These are phyloP conservation scores for Plectranthus barbatus DNA, from an alignment of 257 asterid genomes.

Conservation along the genomic window DNA sequence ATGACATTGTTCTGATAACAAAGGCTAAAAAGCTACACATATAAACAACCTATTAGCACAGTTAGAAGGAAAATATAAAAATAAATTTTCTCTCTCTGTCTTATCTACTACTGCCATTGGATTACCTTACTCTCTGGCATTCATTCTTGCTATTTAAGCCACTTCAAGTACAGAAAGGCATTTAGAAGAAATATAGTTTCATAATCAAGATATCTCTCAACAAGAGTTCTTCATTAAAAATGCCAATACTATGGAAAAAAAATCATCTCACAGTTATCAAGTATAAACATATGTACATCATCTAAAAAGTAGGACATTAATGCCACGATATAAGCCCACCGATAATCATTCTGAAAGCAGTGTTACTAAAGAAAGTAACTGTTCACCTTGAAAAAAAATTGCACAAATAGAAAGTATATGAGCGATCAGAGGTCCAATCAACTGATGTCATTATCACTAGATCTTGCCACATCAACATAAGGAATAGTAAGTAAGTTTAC, in stretches of 20 bases:
- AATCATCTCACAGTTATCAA: too few relatives aligned
- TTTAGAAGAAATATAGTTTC: too few relatives aligned
- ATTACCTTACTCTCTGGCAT: too few relatives aligned
- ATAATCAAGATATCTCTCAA: too few relatives aligned
- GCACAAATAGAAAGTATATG: not conserved
- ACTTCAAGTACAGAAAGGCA: too few relatives aligned
- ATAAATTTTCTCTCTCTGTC: too few relatives aligned
- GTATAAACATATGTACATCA: too few relatives aligned
- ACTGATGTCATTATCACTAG: not conserved
- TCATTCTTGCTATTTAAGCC: too few relatives aligned
- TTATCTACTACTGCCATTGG: too few relatives aligned
- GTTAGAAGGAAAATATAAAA: not conserved
- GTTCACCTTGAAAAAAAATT: not conserved
- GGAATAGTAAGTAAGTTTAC: slow-evolving; percentile 31
- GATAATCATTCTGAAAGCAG: not conserved
- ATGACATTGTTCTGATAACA: not conserved
- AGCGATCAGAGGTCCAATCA: not conserved
- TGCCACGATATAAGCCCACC: not conserved
- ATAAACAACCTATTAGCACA: not conserved
- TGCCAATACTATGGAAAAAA: too few relatives aligned
- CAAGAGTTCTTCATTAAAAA: too few relatives aligned
- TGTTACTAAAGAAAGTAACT: not conserved
- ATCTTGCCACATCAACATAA: not conserved
- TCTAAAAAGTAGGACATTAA: not conserved
- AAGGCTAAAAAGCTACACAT: not conserved